phyloP scores from a whole-genome alignment of 2,329 filamentous ascomycete genomes.

The Blastomyces emzantsi region DNA sequence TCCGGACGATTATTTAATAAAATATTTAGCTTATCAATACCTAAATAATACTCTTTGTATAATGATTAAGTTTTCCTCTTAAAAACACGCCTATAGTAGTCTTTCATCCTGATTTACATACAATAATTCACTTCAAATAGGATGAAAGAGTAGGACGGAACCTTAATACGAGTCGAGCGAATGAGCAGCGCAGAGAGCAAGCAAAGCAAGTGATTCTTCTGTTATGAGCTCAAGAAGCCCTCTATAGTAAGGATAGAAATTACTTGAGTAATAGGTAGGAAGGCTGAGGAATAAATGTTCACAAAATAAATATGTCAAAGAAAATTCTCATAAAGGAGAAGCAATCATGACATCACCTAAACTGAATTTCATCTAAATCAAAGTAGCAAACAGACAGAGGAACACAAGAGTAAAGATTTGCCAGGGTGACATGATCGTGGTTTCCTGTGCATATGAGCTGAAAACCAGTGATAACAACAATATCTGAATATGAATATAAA shows the following conservation, averaged over 20 bases:
- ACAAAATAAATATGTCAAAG: not conserved
- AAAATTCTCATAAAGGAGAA: not conserved
- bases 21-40: not conserved
- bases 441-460: not conserved
- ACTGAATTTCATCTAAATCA: not conserved
- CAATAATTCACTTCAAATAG: not conserved
- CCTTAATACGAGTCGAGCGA: too few species aligned
- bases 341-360: not conserved
- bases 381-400: not conserved
- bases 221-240: not conserved
- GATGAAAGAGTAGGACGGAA: not conserved
- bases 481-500: not conserved
- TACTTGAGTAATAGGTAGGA: not conserved
- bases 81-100: not conserved
- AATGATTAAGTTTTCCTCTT: not conserved
- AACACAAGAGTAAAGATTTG: not conserved
- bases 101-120: not conserved
- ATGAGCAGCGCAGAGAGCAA: too few species aligned
- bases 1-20: not conserved
- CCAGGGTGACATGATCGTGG: not conserved
- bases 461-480: not conserved
- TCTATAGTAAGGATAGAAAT: too few species aligned
- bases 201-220: not conserved
- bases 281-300: not conserved
- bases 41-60: not conserved